Conservation (phyloP, 1,284 basidiomycete species). For the Moesziomyces parantarcticus region DNA sequence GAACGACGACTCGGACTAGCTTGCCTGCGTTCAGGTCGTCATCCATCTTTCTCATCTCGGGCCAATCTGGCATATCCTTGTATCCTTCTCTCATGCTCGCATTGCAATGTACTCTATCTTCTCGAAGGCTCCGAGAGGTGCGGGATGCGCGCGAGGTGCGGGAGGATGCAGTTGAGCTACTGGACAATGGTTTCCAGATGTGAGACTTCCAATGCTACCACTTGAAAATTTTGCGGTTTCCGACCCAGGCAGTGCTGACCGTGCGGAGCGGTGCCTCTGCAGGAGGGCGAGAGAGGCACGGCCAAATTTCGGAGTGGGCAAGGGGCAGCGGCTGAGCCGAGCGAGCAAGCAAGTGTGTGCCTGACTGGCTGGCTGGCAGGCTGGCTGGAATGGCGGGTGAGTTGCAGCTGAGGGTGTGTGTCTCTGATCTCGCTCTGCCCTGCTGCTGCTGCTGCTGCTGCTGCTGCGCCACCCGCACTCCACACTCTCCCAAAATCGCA, state of each 20-base stretch:
- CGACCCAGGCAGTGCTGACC: background rate
- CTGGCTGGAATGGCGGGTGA: too few relatives aligned
- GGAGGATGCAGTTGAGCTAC: too few relatives aligned
- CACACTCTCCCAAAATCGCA: background rate
- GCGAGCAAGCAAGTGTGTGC: background rate
- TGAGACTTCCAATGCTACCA: background rate
- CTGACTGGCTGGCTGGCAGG: background rate
- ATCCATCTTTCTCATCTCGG: background rate
- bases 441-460: too few relatives aligned
- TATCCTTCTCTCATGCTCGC: background rate
- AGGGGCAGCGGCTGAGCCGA: background rate
- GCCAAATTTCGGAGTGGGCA: background rate
- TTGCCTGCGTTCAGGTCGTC: background rate
- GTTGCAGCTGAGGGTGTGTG: constrained; percentile 3
- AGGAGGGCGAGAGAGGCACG: too few relatives aligned
- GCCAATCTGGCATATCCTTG: background rate
- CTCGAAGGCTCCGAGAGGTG: too few relatives aligned
- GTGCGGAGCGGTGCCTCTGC: background rate
- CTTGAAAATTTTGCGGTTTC: background rate
- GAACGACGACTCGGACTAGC: constrained; percentile 35
- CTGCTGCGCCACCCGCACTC: constrained; percentile 7
- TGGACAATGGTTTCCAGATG: background rate
- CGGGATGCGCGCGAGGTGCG: too few relatives aligned
- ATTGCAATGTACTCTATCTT: background rate
- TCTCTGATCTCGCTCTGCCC: background rate